A percentile compares a stretch with the other conserved stretches of the same genome.
These are phyloP conservation scores for Leccinum aurantiacum DNA, from an alignment of 768 basidiomycete genomes.

Conservation along the genomic window DNA sequence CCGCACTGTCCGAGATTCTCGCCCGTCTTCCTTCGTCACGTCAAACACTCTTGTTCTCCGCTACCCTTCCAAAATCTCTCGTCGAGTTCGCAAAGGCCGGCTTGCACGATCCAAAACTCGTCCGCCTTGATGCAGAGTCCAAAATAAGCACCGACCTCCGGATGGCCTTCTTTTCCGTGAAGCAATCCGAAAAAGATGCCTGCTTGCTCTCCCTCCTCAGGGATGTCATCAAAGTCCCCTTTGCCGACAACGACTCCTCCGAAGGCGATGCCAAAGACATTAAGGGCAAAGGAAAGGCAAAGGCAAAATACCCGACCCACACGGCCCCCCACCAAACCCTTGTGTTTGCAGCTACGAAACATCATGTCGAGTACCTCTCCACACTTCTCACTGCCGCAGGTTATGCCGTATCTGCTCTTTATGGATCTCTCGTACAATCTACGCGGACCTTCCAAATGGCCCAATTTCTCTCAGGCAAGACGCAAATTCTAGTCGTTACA, in stretches of 20 bases:
- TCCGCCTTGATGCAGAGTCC: slow-evolving; percentile 94
- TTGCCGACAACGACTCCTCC: slow-evolving; percentile 37
- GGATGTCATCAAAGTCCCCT: slow-evolving; percentile 83
- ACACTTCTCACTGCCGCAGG: slow-evolving; percentile 76
- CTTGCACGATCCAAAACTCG: slow-evolving; percentile 87
- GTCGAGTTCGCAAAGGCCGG: slow-evolving; percentile 99
- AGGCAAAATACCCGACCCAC: slow-evolving; percentile 43
- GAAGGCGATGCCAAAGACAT: slow-evolving; percentile 34
- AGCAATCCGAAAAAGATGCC: slow-evolving; percentile 92
- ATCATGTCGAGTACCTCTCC: slow-evolving; percentile 94
- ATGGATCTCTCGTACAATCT: slow-evolving; percentile 90
- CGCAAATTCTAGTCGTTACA: slow-evolving; percentile 90
- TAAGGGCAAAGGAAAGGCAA: slow-evolving; percentile 53
- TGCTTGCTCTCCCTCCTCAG: slow-evolving; percentile 80
- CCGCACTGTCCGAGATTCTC: slow-evolving; percentile 88
- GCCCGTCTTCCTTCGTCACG: slow-evolving; percentile 82
- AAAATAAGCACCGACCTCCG: slow-evolving; percentile 93
- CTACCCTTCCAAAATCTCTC: slow-evolving; percentile 91
- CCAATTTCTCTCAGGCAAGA: slow-evolving; percentile 76
- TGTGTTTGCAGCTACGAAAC: slow-evolving; percentile 95
- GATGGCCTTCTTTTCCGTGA: slow-evolving; percentile 93
- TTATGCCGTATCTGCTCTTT: slow-evolving; percentile 91
- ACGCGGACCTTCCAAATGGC: slow-evolving; percentile 91
- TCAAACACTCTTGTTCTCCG: slow-evolving; percentile 94
- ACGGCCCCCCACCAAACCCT: slow-evolving; percentile 88